These are phyloP conservation scores for Limonium bicolor DNA, from an alignment of 148 eudicot genomes.

Conservation along the genomic window DNA sequence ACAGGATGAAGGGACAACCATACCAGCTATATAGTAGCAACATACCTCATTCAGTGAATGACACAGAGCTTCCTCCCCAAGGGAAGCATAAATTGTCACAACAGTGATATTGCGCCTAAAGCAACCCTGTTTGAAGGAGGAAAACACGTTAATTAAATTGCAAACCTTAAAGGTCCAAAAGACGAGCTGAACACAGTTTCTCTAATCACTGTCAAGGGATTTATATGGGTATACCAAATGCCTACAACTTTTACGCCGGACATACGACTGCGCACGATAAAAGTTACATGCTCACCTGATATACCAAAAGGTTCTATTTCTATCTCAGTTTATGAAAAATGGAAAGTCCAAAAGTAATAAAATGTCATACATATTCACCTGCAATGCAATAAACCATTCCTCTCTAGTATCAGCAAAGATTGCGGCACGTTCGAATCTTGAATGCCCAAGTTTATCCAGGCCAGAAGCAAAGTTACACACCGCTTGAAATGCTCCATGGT, in stretches of 20 bases:
- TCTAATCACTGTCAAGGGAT: too few relatives aligned
- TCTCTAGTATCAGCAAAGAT: conserved; percentile 91
- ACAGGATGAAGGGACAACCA: background rate
- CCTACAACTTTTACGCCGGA: too few relatives aligned
- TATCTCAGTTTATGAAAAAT: too few relatives aligned
- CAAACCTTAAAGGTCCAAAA: background rate
- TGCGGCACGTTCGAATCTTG: conserved; percentile 69
- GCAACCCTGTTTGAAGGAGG: conserved; percentile 52
- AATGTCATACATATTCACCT: conserved; percentile 24
- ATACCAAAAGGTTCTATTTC: background rate
- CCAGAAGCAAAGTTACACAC: conserved; percentile 81
- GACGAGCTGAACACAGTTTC: too few relatives aligned
- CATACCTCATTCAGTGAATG: conserved; percentile 85
- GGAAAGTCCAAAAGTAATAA: background rate
- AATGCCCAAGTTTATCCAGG: conserved; percentile 63
- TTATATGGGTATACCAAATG: too few relatives aligned
- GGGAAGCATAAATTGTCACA: conserved; percentile 87
- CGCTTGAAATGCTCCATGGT: conserved; percentile 42
- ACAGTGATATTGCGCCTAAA: conserved; percentile 96
- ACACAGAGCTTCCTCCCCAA: conserved; percentile 88
- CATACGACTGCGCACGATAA: too few relatives aligned
- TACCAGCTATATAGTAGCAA: background rate
- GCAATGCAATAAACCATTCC: conserved; percentile 91
- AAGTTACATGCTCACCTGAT: too few relatives aligned
- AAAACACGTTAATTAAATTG: background rate